These are phyloP conservation scores for Leccinum variicolor DNA, from an alignment of 768 basidiomycete species.

Conservation along the genomic window DNA sequence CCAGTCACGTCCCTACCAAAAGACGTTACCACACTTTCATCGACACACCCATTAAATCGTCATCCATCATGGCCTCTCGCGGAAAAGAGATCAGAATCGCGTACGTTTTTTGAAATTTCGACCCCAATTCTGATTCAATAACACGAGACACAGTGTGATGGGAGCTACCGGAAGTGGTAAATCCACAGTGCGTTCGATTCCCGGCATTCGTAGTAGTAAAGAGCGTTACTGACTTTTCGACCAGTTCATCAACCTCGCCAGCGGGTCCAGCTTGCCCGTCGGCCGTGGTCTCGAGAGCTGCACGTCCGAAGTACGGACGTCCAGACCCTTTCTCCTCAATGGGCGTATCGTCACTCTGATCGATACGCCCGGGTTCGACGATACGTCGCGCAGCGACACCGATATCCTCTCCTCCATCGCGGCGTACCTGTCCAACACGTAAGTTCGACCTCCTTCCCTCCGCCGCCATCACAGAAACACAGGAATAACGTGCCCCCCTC, in stretches of 20 bases:
- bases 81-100: slow-evolving; percentile 33
- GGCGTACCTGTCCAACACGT: slow-evolving; percentile 34
- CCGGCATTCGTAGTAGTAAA: background rate
- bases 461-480: background rate
- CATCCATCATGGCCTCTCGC: slow-evolving; percentile 21
- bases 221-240: slow-evolving; percentile 1
- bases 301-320: slow-evolving; percentile 43
- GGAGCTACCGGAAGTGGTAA: slow-evolving; percentile 35
- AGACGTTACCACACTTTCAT: background rate
- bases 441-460: slow-evolving; percentile 1
- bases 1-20: background rate
- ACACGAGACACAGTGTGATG: slow-evolving; percentile 28
- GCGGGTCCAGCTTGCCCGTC: slow-evolving; percentile 45
- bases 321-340: slow-evolving; percentile 43
- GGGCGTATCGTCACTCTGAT: slow-evolving; percentile 46
- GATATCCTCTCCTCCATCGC: slow-evolving; percentile 52
- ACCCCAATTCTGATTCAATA: background rate
- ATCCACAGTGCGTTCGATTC: slow-evolving; percentile 29
- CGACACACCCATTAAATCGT: background rate
- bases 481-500: background rate
- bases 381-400: slow-evolving; percentile 46
- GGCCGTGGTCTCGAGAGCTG: slow-evolving; percentile 49
- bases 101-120: slow-evolving; percentile 14
- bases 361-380: slow-evolving; percentile 64
- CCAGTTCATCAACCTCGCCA: slow-evolving; percentile 54